Evolutionary conservation across 805 yeast genomes (phyloP).

Genomic region (Candida silvatica): DNA sequence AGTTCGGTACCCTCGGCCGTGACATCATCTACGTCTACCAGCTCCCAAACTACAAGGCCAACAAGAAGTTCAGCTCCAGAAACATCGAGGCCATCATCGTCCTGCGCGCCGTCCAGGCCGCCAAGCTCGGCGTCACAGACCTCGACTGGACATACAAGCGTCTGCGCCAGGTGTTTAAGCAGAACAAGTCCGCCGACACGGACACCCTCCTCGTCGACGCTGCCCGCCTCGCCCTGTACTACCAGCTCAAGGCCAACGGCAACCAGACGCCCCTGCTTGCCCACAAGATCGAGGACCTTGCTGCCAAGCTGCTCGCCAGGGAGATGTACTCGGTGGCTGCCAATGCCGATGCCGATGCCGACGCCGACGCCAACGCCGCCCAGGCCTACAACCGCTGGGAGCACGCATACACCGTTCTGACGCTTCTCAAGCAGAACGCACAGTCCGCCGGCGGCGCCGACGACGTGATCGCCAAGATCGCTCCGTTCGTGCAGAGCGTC

Average conservation of each 20-base stretch:
- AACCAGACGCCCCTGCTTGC: not conserved
- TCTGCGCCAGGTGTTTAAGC: constrained; percentile 9
- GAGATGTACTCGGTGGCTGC: not conserved
- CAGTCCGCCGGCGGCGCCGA: constrained; percentile 5
- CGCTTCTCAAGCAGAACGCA: constrained; percentile 10
- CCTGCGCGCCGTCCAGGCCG: constrained; percentile 16
- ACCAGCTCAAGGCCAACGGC: constrained; percentile 1
- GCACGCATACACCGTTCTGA: constrained; percentile 13
- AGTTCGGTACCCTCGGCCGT: constrained; percentile 13
- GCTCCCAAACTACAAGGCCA: constrained; percentile 9
- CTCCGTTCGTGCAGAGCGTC: constrained; percentile 9
- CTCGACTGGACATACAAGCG: constrained; percentile 12
- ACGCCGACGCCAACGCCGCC: constrained; percentile 4
- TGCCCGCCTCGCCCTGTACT: constrained; percentile 1
- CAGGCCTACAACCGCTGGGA: constrained; percentile 8
- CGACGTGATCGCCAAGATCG: constrained; percentile 5
- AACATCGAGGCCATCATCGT: constrained; percentile 18
- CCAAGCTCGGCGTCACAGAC: constrained; percentile 5
- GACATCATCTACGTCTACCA: constrained; percentile 14
- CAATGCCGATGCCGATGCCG: constrained; percentile 2
- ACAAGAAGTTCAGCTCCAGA: constrained; percentile 9
- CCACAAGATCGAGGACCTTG: constrained; percentile 1
- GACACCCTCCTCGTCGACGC: constrained; percentile 1
- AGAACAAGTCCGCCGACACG: constrained; percentile 4
- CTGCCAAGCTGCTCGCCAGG: not conserved